Evolutionary conservation across 768 basidiomycete genomes (phyloP), one percentile per base, ranked within the genome.

Genomic region (Rhodosporidiobolus odoratus): DNA sequence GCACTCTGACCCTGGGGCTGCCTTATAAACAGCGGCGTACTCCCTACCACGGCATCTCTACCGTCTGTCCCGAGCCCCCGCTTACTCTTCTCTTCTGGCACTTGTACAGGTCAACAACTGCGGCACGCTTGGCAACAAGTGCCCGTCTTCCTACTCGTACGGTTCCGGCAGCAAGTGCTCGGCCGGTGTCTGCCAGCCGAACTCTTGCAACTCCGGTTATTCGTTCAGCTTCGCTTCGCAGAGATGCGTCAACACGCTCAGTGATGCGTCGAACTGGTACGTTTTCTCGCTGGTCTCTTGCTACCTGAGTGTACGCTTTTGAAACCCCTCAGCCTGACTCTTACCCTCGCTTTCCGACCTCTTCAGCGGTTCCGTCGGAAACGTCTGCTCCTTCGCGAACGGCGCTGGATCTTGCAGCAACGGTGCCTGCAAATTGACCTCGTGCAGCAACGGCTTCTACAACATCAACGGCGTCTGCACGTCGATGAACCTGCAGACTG

Each of bases 371-470:
- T 34, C 41, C 15, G 45, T 54, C 21, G 58, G 58, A 27, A 25
- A 32, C 23, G 61, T 43, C 8, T 68, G 67, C 67, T n/a, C 54
- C 0, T 37, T 62, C 54, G 15, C 67, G 25, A 67, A 67, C 52
- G 66, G 66, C 34, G 10, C 19, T 21, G 53, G 43, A 9, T 4
- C 37, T 2, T 68, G 66, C 53, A 23, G 58, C 58, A 52, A 58
- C 32, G 63, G 53, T 25, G n/a, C 38, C 50, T 37, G 35, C 48
- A 62, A 37, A 16, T 21, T 50, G 15, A 25, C 48, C 15, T 32
- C 48, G 32, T 62, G 61, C 61, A n/a, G 19, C 34, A 27, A 17
- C 37, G 67, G 67, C 1, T 68, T 40, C 56, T 48, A 38, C n/a
- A 32, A 25, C 66, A 25, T 60, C 38, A 41, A 34, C 58, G 65